Percentiles rank a stretch among this genome's conserved stretches.
These are phyloP conservation scores for Pseudomassariella vexata DNA, from an alignment of 2,329 filamentous ascomycete genomes.

Conservation along the genomic window DNA sequence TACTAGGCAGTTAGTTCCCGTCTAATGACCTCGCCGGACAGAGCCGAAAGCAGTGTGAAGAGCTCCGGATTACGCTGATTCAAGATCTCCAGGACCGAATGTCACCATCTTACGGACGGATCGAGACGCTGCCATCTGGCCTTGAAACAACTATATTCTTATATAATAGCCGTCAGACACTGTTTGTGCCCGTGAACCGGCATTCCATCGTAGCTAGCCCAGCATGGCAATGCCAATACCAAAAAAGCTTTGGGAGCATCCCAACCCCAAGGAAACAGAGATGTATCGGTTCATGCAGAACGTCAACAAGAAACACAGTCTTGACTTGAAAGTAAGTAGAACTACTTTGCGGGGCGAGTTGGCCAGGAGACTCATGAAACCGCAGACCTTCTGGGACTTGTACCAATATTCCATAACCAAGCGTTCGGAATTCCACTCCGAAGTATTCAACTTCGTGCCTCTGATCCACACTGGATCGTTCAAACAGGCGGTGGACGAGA, in stretches of 20 bases:
- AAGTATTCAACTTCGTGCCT: slow-evolving; percentile 53
- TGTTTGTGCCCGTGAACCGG: no score
- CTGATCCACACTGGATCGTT: slow-evolving; percentile 60
- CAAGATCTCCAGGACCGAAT: no score
- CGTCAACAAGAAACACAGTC: slow-evolving; percentile 51
- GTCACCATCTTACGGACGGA: no score
- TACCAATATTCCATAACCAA: slow-evolving; percentile 62
- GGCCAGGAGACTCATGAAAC: slow-evolving; percentile 7
- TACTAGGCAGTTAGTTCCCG: no score
- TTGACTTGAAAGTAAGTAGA: slow-evolving; percentile 49
- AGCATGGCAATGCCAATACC: slow-evolving; percentile 31
- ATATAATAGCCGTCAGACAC: no score
- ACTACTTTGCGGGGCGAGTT: neutral
- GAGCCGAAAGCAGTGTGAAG: no score
- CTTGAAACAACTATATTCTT: no score
- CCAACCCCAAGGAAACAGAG: slow-evolving; percentile 52
- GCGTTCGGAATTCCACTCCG: slow-evolving; percentile 59
- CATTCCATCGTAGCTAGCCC: no score
- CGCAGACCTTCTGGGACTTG: slow-evolving; percentile 61
- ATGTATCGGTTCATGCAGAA: slow-evolving; percentile 65
- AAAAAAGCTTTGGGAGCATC: slow-evolving; percentile 64
- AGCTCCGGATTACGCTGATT: no score
- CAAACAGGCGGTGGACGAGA: slow-evolving; percentile 60
- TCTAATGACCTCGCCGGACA: no score
- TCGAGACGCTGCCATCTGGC: no score